phyloP scores from a whole-genome alignment of 73 alveolate species.

The Breviolum minutum region DNA sequence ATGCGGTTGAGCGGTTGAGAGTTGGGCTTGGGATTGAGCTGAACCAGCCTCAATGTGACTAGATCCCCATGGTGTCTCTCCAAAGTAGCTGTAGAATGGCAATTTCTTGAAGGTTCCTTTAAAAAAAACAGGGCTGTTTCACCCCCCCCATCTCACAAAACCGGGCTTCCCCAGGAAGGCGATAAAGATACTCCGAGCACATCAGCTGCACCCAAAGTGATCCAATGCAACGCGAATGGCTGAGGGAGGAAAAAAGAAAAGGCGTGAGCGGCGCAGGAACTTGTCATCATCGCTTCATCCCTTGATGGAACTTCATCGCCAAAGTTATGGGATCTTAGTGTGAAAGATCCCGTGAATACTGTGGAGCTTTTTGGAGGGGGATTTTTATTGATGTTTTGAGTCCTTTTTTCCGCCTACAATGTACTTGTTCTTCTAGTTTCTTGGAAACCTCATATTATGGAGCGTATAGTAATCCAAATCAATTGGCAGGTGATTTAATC shows the following conservation, averaged over 20 bases:
- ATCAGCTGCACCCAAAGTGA: conserved; percentile 11
- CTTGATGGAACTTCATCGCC: too few relatives aligned
- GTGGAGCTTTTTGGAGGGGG: background rate
- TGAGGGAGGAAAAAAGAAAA: background rate
- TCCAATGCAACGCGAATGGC: background rate
- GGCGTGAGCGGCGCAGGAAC: background rate
- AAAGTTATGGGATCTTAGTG: background rate
- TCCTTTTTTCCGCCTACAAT: too few relatives aligned
- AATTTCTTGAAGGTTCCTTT: background rate
- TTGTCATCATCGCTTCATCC: background rate
- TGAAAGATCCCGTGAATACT: background rate
- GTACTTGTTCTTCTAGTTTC: background rate
- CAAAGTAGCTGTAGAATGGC: background rate
- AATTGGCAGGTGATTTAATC: too few relatives aligned
- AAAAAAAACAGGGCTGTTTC: too few relatives aligned
- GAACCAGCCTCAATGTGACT: background rate
- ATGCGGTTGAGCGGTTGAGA: background rate
- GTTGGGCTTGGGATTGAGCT: background rate
- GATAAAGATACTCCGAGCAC: background rate
- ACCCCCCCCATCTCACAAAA: too few relatives aligned
- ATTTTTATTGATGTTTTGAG: too few relatives aligned
- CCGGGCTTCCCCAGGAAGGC: too few relatives aligned
- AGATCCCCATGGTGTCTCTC: background rate
- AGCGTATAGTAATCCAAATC: too few relatives aligned
- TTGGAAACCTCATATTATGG: too few relatives aligned